These are phyloP conservation scores for Brassica nigra DNA, from an alignment of 345 rosid species.

Conservation along the genomic window DNA sequence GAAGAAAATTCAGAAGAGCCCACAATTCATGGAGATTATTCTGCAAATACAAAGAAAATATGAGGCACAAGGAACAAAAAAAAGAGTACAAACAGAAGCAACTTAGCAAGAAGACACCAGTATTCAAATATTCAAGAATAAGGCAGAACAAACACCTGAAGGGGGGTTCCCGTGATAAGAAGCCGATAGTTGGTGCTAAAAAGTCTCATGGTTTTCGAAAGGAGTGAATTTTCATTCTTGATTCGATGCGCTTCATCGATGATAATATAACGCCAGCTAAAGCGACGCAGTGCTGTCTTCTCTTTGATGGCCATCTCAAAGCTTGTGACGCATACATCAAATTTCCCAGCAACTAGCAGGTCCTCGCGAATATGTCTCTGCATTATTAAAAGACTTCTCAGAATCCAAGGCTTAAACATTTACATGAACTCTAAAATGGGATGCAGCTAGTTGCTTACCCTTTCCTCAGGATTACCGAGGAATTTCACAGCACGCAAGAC, in stretches of 20 bases:
- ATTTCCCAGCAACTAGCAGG: slow-evolving; percentile 91
- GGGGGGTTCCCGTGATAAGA: slow-evolving; percentile 97
- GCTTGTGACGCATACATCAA: slow-evolving; percentile 97
- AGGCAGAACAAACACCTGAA: slow-evolving; percentile 67
- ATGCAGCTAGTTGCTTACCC: slow-evolving; percentile 54
- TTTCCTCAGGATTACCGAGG: slow-evolving; percentile 98
- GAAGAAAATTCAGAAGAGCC: slow-evolving; percentile 95
- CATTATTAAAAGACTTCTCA: slow-evolving; percentile 24
- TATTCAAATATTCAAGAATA: slow-evolving; percentile 10
- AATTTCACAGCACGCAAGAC: slow-evolving; percentile 87
- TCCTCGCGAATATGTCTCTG: slow-evolving; percentile 94
- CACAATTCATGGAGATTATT: slow-evolving; percentile 98
- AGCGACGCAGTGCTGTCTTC: slow-evolving; percentile 83
- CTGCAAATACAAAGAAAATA: slow-evolving; percentile 53
- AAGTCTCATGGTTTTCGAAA: slow-evolving; percentile 96
- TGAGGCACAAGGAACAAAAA: slow-evolving; percentile 1
- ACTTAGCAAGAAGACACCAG: slow-evolving; percentile 2
- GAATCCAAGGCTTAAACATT: neutral
- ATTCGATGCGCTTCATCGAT: slow-evolving; percentile 99
- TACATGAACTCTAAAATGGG: slow-evolving; percentile 7
- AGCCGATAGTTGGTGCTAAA: slow-evolving; percentile 92
- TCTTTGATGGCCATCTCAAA: slow-evolving; percentile 99
- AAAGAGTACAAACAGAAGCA: neutral
- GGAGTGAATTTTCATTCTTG: slow-evolving; percentile 96
- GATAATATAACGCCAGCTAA: slow-evolving; percentile 97